A percentile compares a stretch with the other conserved stretches of the same genome.
phyloP scores from a whole-genome alignment of 768 basidiomycete genomes.

The Serendipita indica region DNA sequence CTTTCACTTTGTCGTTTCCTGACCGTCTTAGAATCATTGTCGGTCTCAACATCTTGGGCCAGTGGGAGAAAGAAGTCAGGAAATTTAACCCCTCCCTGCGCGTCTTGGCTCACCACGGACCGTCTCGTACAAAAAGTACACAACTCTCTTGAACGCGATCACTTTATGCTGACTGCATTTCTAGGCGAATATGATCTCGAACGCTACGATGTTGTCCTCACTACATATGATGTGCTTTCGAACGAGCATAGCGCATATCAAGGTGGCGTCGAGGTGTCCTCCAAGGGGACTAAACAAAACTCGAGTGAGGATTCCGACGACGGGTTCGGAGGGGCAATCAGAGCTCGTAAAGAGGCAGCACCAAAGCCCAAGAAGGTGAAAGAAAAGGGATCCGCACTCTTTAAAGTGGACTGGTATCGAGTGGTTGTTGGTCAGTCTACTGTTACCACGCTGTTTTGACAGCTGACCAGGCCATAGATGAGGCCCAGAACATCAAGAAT shows the following conservation, averaged over 20 bases:
- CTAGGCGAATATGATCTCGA: conserved; percentile 26
- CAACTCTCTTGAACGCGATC: background rate
- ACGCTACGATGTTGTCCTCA: conserved; percentile 29
- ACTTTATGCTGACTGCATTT: background rate
- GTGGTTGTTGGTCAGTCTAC: conserved; percentile 57
- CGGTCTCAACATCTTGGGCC: conserved; percentile 56
- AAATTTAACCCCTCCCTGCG: conserved; percentile 52
- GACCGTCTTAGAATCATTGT: background rate
- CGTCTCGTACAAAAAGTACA: conserved; percentile 52
- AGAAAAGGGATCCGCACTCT: conserved; percentile 41
- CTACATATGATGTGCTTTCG: conserved; percentile 72
- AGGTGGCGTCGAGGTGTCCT: conserved; percentile 37
- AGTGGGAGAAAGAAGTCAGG: conserved; percentile 79
- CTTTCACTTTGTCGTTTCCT: background rate
- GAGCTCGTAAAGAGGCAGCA: conserved; percentile 24
- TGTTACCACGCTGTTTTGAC: background rate
- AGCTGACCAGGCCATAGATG: conserved; percentile 36
- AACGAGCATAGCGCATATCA: conserved; percentile 53
- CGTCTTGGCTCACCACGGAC: conserved; percentile 75
- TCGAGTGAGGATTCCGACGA: conserved; percentile 28
- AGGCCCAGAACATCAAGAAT: conserved; percentile 92
- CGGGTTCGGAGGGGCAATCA: background rate
- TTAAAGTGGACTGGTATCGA: conserved; percentile 66
- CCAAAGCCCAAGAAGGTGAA: conserved; percentile 26
- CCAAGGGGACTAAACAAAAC: conserved; percentile 23